phyloP scores from a whole-genome alignment of 768 basidiomycete species.

The Candolleomyces efflorescens region DNA sequence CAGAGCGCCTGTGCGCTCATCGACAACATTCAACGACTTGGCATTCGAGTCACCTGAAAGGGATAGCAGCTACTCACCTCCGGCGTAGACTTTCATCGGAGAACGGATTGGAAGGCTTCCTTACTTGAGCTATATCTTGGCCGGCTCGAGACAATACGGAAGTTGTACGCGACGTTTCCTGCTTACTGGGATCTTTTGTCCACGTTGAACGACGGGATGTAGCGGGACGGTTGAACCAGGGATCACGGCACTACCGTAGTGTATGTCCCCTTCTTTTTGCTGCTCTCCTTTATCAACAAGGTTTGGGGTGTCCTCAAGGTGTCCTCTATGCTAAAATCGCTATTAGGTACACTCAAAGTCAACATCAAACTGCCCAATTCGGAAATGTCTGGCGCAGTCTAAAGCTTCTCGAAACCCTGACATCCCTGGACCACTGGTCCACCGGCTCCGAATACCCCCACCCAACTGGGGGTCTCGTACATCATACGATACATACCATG shows the following conservation, averaged over 20 bases:
- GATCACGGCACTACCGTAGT: slow-evolving; percentile 79
- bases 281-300: too few species aligned
- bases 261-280: slow-evolving; percentile 32
- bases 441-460: too few species aligned
- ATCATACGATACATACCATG: too few species aligned
- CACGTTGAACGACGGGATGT: slow-evolving; percentile 73
- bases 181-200: slow-evolving; percentile 76
- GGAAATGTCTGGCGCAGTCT: neutral
- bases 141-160: slow-evolving; percentile 67
- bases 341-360: slow-evolving; percentile 58
- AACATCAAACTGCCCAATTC: slow-evolving; percentile 73
- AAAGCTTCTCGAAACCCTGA: slow-evolving; percentile 6
- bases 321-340: neutral
- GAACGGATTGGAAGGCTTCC: too few species aligned
- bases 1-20: slow-evolving; percentile 78
- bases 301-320: neutral
- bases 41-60: too few species aligned
- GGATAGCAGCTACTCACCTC: too few species aligned
- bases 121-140: slow-evolving; percentile 85
- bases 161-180: slow-evolving; percentile 78
- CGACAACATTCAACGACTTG: slow-evolving; percentile 76
- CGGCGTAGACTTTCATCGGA: too few species aligned
- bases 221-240: slow-evolving; percentile 75
- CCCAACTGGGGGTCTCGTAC: too few species aligned
- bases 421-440: too few species aligned